phyloP scores from a whole-genome alignment of 768 basidiomycete genomes.

The Suillus hirtellus region DNA sequence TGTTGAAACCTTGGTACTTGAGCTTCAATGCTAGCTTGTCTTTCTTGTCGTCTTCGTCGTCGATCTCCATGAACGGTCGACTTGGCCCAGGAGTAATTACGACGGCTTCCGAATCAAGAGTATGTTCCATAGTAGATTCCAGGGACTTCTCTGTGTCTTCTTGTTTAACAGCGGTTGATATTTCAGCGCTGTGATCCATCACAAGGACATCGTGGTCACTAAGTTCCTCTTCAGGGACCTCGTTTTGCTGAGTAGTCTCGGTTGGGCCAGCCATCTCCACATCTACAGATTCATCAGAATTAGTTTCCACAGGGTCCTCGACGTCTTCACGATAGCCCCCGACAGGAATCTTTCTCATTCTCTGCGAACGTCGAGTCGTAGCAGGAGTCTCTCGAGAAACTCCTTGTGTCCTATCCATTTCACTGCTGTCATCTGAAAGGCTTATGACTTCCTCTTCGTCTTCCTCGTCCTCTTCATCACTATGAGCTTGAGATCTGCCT shows the following conservation, averaged over 20 bases:
- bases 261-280: conserved; percentile 19
- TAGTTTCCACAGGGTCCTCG: conserved; percentile 18
- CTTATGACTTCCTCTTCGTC: conserved; percentile 19
- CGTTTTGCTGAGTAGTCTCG: neutral
- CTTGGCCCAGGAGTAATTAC: neutral
- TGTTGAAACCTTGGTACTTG: conserved; percentile 67
- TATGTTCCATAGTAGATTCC: conserved; percentile 3
- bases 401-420: conserved; percentile 7
- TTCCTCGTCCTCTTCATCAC: conserved; percentile 27
- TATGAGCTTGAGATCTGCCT: conserved; percentile 32
- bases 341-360: conserved; percentile 28
- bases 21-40: conserved; percentile 70
- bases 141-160: conserved; percentile 4
- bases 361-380: conserved; percentile 32
- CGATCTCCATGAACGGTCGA: conserved; percentile 24
- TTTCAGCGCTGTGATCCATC: conserved; percentile 10
- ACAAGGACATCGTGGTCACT: neutral
- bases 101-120: conserved; percentile 6
- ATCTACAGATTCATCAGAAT: conserved; percentile 12
- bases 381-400: conserved; percentile 14
- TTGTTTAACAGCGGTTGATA: neutral
- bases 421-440: conserved; percentile 11
- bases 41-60: conserved; percentile 69
- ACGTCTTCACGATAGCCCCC: conserved; percentile 30
- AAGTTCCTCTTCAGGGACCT: neutral